A percentile compares a stretch with the other conserved stretches of the same genome.
Conservation (phyloP, 2,329 filamentous ascomycete genomes). For the Cyphellophora europaea region DNA sequence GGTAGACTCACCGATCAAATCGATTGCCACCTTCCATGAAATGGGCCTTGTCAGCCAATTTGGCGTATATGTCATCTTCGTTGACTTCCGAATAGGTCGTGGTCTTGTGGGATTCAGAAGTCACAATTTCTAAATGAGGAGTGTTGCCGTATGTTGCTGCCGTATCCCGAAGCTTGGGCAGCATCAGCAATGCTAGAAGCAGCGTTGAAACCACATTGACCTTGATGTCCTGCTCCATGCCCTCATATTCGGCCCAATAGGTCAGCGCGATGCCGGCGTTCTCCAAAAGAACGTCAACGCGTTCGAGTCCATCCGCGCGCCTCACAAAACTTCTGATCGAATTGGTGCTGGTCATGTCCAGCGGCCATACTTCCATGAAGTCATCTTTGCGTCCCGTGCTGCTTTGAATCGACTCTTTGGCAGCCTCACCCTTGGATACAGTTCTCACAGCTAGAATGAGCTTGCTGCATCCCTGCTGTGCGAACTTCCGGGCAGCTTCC, state of each 20-base stretch:
- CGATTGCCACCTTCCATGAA: too few species aligned
- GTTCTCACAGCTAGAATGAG: conserved; percentile 38
- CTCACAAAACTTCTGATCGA: conserved; percentile 30
- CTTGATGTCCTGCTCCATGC: conserved; percentile 39
- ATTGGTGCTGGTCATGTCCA: conserved; percentile 28
- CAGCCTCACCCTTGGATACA: conserved; percentile 27
- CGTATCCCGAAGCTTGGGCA: conserved; percentile 42
- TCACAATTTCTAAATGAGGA: conserved; percentile 30
- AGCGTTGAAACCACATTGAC: conserved; percentile 47
- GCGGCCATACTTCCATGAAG: conserved; percentile 31
- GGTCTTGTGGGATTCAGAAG: conserved; percentile 35
- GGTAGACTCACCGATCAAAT: too few species aligned
- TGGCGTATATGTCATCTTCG: conserved; percentile 25
- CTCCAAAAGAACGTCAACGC: conserved; percentile 28
- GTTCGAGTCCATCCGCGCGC: conserved; percentile 21
- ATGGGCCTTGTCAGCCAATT: conserved; percentile 28
- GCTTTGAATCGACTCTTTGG: conserved; percentile 27
- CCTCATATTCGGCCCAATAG: conserved; percentile 25
- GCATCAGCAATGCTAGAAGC: conserved; percentile 38
- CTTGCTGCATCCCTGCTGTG: conserved; percentile 27
- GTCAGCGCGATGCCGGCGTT: conserved; percentile 36
- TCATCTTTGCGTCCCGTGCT: conserved; percentile 19
- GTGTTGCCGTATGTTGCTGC: conserved; percentile 22
- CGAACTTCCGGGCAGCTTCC: conserved; percentile 36
- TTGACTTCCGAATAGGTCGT: conserved; percentile 29